Conservation (phyloP, 108 stramenopile genomes). For the Nannochloropsis granulata region DNA sequence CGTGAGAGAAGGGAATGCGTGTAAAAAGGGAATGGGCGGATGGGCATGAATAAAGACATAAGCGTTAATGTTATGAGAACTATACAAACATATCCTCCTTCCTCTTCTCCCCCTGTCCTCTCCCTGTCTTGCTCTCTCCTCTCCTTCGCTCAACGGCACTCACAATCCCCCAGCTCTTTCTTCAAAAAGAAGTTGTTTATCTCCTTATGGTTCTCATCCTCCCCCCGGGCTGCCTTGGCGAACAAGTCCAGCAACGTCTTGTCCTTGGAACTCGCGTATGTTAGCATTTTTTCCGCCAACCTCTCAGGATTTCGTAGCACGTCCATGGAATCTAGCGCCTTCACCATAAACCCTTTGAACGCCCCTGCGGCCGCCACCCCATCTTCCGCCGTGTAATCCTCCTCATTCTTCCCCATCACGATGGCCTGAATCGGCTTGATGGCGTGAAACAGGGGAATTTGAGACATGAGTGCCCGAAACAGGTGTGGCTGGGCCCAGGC, state of each 20-base stretch:
- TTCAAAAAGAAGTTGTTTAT: neutral
- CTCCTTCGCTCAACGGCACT: neutral
- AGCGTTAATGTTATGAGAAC: too few species aligned
- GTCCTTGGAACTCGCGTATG: neutral
- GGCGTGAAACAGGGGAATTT: neutral
- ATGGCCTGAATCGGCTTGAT: neutral
- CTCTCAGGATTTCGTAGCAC: neutral
- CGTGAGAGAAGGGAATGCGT: too few species aligned
- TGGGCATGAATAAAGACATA: too few species aligned
- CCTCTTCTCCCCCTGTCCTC: neutral
- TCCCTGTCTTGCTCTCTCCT: neutral
- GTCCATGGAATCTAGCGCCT: neutral
- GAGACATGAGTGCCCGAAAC: neutral
- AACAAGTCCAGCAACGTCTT: neutral
- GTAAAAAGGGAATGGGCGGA: too few species aligned
- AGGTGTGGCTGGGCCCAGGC: neutral
- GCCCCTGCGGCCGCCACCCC: neutral
- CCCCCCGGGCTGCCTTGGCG: neutral
- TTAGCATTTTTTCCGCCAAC: neutral
- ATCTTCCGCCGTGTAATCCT: neutral
- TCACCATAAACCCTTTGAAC: neutral
- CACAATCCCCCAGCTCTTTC: neutral
- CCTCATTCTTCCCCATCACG: neutral
- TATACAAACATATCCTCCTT: neutral
- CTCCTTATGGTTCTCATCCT: neutral